phyloP scores from a whole-genome alignment of 2,329 filamentous ascomycete genomes.

The Emericellopsis atlantica region DNA sequence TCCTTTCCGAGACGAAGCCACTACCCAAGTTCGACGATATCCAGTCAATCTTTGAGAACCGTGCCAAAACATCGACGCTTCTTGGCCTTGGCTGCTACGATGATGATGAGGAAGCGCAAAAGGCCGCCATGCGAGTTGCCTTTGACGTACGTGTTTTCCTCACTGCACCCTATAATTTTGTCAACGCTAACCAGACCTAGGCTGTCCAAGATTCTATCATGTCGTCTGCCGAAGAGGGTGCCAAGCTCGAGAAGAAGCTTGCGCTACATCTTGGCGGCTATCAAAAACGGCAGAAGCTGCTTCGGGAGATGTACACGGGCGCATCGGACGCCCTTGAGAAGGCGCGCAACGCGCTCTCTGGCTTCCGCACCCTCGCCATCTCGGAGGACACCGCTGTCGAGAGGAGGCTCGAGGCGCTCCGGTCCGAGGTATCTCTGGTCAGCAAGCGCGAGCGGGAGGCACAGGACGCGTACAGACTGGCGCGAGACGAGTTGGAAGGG shows the following conservation, averaged over 20 bases:
- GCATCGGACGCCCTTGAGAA: constrained; percentile 64
- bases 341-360: constrained; percentile 57
- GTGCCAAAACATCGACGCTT: constrained; percentile 45
- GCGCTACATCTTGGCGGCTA: constrained; percentile 79
- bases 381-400: constrained; percentile 68
- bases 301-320: constrained; percentile 67
- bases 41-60: constrained; percentile 38
- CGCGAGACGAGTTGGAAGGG: constrained; percentile 64
- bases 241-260: constrained; percentile 92
- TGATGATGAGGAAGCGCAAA: constrained; percentile 59
- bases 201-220: constrained; percentile 62
- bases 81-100: constrained; percentile 73
- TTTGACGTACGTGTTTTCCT: constrained; percentile 52
- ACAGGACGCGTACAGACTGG: constrained; percentile 69
- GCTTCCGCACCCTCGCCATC: constrained; percentile 63
- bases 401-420: constrained; percentile 58
- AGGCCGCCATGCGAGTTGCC: constrained; percentile 49
- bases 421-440: constrained; percentile 75
- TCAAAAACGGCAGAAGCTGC: constrained; percentile 68
- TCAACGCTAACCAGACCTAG: constrained; percentile 19
- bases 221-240: constrained; percentile 62
- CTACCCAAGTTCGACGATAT: constrained; percentile 36
- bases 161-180: background rate
- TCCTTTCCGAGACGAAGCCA: constrained; percentile 55
- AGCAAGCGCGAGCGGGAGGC: constrained; percentile 77